Percentiles rank a stretch among this genome's conserved stretches.
phyloP scores from a whole-genome alignment of 1,284 basidiomycete genomes.

The Leccinum griseonigrum region DNA sequence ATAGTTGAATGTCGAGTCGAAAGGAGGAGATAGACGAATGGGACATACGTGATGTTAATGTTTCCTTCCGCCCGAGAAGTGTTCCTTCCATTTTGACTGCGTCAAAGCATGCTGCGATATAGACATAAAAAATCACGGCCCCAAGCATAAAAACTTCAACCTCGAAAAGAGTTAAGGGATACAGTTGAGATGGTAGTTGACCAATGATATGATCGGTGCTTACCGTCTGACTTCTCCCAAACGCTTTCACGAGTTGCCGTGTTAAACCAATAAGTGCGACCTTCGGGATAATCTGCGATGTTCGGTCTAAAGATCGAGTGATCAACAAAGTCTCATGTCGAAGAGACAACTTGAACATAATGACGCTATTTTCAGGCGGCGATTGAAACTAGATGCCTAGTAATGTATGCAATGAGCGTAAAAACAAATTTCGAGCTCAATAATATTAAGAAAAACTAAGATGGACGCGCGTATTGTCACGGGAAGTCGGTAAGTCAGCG shows the following conservation, averaged over 20 bases:
- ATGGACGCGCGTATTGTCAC: too few relatives aligned
- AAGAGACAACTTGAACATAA: slow-evolving; percentile 28
- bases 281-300: slow-evolving; percentile 73
- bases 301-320: slow-evolving; percentile 51
- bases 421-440: too few relatives aligned
- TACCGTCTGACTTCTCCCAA: slow-evolving; percentile 87
- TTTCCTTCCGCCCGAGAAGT: slow-evolving; percentile 84
- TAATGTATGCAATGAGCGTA: too few relatives aligned
- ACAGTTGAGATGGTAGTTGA: slow-evolving; percentile 11
- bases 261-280: slow-evolving; percentile 87
- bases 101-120: slow-evolving; percentile 70
- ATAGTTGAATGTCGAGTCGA: neutral
- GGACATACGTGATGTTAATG: slow-evolving; percentile 86
- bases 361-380: slow-evolving; percentile 21
- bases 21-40: neutral
- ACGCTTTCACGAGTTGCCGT: slow-evolving; percentile 75
- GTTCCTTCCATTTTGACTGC: slow-evolving; percentile 91
- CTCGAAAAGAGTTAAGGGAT: slow-evolving; percentile 78
- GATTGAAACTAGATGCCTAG: slow-evolving; percentile 2
- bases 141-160: slow-evolving; percentile 39
- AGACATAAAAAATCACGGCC: slow-evolving; percentile 1
- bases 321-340: slow-evolving; percentile 4
- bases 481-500: too few relatives aligned
- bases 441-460: too few relatives aligned
- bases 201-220: slow-evolving; percentile 18